These are phyloP conservation scores for Taphrina deformans DNA, from an alignment of 1,139 yeast species.

Conservation along the genomic window DNA sequence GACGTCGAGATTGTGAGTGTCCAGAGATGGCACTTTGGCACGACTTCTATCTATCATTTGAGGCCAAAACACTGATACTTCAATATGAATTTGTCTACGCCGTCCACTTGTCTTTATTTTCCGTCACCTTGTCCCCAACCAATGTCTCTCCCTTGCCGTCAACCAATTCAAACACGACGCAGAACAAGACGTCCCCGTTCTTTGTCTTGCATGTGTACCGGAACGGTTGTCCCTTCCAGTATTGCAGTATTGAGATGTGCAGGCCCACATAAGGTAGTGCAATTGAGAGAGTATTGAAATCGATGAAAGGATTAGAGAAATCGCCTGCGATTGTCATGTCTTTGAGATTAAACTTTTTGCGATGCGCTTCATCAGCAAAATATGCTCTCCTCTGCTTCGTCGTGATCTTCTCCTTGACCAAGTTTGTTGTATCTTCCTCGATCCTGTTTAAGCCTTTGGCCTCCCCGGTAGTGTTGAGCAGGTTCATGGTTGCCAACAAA, in stretches of 20 bases:
- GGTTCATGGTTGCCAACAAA: slow-evolving; percentile 32
- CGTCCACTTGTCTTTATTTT: slow-evolving; percentile 7
- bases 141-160: slow-evolving; percentile 41
- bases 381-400: slow-evolving; percentile 44
- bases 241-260: slow-evolving; percentile 47
- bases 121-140: slow-evolving; percentile 29
- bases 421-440: slow-evolving; percentile 21
- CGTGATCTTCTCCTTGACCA: slow-evolving; percentile 21
- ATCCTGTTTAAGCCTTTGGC: slow-evolving; percentile 9
- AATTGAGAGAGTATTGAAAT: slow-evolving; percentile 48
- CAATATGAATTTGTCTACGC: background rate
- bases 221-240: slow-evolving; percentile 48
- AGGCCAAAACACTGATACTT: background rate
- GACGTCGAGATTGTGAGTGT: slow-evolving; percentile 82
- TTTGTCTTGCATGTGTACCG: slow-evolving; percentile 41
- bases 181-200: slow-evolving; percentile 36
- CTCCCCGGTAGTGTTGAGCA: slow-evolving; percentile 21
- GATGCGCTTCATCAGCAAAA: slow-evolving; percentile 44
- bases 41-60: slow-evolving; percentile 53
- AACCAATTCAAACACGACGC: slow-evolving; percentile 40
- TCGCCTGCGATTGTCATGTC: slow-evolving; percentile 49
- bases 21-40: slow-evolving; percentile 83
- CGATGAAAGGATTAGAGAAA: slow-evolving; percentile 51
- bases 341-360: slow-evolving; percentile 45
- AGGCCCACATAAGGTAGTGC: slow-evolving; percentile 52